phyloP scores from a whole-genome alignment of 495 filamentous ascomycete species.

The Aspergillus hancockii region DNA sequence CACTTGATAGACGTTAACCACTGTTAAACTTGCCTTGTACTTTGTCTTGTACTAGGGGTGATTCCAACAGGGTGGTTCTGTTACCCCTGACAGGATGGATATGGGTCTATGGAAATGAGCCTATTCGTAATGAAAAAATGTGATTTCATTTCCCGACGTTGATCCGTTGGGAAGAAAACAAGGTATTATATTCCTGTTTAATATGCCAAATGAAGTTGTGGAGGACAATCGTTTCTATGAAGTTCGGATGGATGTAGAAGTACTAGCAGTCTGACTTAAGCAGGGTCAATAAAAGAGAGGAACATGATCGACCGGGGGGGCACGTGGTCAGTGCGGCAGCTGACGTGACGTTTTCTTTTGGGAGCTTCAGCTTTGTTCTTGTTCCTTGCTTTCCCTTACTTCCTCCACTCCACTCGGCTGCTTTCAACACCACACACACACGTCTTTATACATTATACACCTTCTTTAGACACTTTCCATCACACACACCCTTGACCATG shows the following conservation, averaged over 20 bases:
- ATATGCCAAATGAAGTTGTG: no score
- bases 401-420: neutral
- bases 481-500: neutral
- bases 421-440: neutral
- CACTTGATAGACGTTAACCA: neutral
- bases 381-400: neutral
- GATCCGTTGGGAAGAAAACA: no score
- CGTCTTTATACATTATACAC: neutral
- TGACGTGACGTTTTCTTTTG: conserved; percentile 1
- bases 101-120: no score
- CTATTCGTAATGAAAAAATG: no score
- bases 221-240: no score
- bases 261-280: no score
- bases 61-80: neutral
- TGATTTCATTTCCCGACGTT: no score
- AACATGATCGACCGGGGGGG: neutral
- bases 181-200: no score
- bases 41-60: neutral
- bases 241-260: no score
- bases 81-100: neutral
- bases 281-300: no score
- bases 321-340: conserved; percentile 10
- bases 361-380: neutral
- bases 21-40: no score
- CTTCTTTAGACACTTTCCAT: neutral